phyloP scores from a whole-genome alignment of 108 stramenopile species.

The Nitzschia sp. region DNA sequence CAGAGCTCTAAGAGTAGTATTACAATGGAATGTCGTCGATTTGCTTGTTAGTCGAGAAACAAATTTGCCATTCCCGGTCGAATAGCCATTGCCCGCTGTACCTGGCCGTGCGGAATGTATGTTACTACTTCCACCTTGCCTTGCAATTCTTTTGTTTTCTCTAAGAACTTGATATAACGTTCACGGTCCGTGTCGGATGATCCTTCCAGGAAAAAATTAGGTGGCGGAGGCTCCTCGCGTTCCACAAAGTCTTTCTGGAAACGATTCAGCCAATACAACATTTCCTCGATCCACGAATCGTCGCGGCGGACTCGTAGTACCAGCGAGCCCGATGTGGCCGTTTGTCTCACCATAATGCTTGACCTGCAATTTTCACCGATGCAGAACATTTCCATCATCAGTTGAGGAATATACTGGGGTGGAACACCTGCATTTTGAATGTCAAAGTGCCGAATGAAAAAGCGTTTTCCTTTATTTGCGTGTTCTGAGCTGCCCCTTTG shows the following conservation, averaged over 20 bases:
- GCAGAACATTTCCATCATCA: conserved; percentile 89
- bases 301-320: conserved; percentile 73
- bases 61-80: conserved; percentile 12
- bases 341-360: conserved; percentile 82
- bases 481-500: conserved; percentile 13
- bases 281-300: conserved; percentile 82
- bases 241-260: conserved; percentile 65
- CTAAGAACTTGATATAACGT: conserved; percentile 33
- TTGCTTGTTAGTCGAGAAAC: conserved; percentile 34
- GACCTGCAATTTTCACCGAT: conserved; percentile 66
- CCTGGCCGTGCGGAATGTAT: conserved; percentile 21
- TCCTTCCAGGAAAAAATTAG: conserved; percentile 56
- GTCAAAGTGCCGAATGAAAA: conserved; percentile 31
- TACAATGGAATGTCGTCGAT: too few species aligned
- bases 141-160: conserved; percentile 20
- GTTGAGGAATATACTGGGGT: conserved; percentile 74
- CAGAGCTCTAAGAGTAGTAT: too few species aligned
- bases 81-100: conserved; percentile 19
- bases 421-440: conserved; percentile 31
- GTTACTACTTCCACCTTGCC: conserved; percentile 23
- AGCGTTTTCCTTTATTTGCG: conserved; percentile 26
- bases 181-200: not conserved
- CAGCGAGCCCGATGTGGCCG: conserved; percentile 76
- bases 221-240: conserved; percentile 45
- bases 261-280: conserved; percentile 71